Conservation (phyloP, 805 yeast genomes). For the Yamadazyma sp. region DNA sequence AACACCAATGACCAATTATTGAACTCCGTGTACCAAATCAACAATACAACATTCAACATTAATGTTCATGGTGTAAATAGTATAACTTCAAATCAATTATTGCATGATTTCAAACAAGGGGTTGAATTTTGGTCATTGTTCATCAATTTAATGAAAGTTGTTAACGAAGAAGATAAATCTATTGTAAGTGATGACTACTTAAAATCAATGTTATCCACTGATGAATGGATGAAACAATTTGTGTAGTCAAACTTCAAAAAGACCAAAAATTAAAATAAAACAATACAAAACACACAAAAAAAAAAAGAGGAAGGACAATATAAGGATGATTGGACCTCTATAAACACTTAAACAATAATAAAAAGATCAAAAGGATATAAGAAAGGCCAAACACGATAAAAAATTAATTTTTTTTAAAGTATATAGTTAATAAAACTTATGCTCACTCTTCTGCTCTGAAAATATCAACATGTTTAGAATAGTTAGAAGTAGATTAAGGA, state of each 20-base stretch:
- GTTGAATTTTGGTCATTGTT: slow-evolving; percentile 35
- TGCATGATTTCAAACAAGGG: slow-evolving; percentile 30
- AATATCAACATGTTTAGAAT: too few species aligned
- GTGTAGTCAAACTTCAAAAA: slow-evolving; percentile 15
- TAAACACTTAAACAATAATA: not conserved
- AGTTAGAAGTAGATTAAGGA: too few species aligned
- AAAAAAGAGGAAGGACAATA: not conserved
- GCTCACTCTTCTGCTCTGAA: too few species aligned
- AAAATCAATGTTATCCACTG: slow-evolving; percentile 24
- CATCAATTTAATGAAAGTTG: slow-evolving; percentile 22
- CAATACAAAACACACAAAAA: too few species aligned
- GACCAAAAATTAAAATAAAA: too few species aligned
- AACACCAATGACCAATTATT: slow-evolving; percentile 30
- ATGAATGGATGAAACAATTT: slow-evolving; percentile 27
- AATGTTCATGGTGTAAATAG: slow-evolving; percentile 41
- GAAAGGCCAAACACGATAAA: too few species aligned
- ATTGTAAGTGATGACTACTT: slow-evolving; percentile 23
- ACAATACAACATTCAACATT: slow-evolving; percentile 36
- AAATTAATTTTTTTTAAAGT: too few species aligned
- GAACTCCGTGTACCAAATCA: slow-evolving; percentile 35
- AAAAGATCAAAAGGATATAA: not conserved
- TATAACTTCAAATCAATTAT: slow-evolving; percentile 28
- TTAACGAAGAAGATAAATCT: slow-evolving; percentile 23
- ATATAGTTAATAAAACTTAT: too few species aligned
- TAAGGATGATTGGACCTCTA: not conserved